A percentile compares a stretch with the other conserved stretches of the same genome.
phyloP scores from a whole-genome alignment of 1,284 basidiomycete genomes.

The Sutorius eximius region DNA sequence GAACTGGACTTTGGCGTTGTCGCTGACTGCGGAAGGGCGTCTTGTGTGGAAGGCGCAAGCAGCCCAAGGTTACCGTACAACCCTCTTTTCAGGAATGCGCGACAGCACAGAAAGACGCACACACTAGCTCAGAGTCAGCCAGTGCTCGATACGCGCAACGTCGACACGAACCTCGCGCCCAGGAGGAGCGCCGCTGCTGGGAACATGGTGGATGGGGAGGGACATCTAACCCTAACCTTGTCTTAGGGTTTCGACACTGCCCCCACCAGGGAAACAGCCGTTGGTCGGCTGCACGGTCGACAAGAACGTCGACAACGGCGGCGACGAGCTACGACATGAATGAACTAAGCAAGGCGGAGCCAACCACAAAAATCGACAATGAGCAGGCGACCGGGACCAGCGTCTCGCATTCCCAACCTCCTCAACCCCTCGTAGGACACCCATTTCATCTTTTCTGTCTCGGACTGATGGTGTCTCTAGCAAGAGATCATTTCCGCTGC shows the following conservation, averaged over 20 bases:
- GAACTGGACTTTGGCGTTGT: constrained; percentile 33
- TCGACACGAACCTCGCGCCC: constrained; percentile 24
- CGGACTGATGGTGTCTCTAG: constrained; percentile 19
- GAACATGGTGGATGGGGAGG: constrained; percentile 17
- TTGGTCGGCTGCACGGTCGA: neutral
- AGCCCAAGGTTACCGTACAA: constrained; percentile 58
- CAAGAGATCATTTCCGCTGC: constrained; percentile 80
- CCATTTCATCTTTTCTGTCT: neutral
- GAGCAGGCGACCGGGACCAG: constrained; percentile 35
- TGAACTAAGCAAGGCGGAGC: constrained; percentile 32
- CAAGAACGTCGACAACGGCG: constrained; percentile 10
- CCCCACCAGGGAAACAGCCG: constrained; percentile 19
- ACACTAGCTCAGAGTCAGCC: constrained; percentile 33
- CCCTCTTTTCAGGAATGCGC: constrained; percentile 51
- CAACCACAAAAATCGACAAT: constrained; percentile 33
- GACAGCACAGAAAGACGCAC: constrained; percentile 52
- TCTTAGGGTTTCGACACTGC: constrained; percentile 24
- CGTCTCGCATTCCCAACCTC: constrained; percentile 25
- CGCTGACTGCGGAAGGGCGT: constrained; percentile 44
- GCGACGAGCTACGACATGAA: constrained; percentile 31
- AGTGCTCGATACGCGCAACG: neutral
- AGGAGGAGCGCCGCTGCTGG: constrained; percentile 13
- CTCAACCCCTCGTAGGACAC: constrained; percentile 24
- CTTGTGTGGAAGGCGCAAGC: constrained; percentile 36
- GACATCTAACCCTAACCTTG: constrained; percentile 31